Evolutionary conservation across 192 early-diverging fungal species (phyloP), one percentile per base, ranked within the genome.

Genomic region (Coemansia sp.): DNA sequence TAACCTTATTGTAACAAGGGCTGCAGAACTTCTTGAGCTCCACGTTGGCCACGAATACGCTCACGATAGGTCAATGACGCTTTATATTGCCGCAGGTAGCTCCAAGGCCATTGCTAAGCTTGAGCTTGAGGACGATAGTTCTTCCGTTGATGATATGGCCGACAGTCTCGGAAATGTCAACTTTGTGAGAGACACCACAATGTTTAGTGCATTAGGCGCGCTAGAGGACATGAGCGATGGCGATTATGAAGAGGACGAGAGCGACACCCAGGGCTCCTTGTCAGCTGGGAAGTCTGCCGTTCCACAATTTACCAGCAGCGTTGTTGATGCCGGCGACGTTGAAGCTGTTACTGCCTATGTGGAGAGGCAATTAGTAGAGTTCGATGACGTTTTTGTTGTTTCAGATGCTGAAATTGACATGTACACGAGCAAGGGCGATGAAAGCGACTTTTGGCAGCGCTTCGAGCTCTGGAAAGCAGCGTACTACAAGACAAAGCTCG

Each of bases 401-500:
- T 65, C 75, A 0, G 79, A 82, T 39, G 20, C 40, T 4, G 71
- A 77, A 61, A 45, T 82, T 50, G 71, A 76, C 44, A 14, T 65
- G 61, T 72, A 75, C 57, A 77, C 75, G 10, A 87, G 56, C 62
- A 84, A 44, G 81, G 90, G 75, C 74, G 91, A 71, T 44, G 62
- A 53, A 43, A 73, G 65, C 65, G 77, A 79, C 42, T 86, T 91
- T 25, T 86, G 88, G 65, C 77, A 92, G 72, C 90, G 90, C 84
- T 89, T 90, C 49, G 75, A 83, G 48, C 87, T 90, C 14, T 93
- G 90, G 89, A 93, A 93, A 65, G 87, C 87, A 63, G 81, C 85
- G 25, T 93, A 96, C 74, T 95, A 95, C 75, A 84, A 91, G 38
- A 81, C 84, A 61, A 91, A 92, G 61, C 63, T 83, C 9, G 69